Conservation (phyloP, 1,284 basidiomycete genomes). For the Trichosporon sp. region DNA sequence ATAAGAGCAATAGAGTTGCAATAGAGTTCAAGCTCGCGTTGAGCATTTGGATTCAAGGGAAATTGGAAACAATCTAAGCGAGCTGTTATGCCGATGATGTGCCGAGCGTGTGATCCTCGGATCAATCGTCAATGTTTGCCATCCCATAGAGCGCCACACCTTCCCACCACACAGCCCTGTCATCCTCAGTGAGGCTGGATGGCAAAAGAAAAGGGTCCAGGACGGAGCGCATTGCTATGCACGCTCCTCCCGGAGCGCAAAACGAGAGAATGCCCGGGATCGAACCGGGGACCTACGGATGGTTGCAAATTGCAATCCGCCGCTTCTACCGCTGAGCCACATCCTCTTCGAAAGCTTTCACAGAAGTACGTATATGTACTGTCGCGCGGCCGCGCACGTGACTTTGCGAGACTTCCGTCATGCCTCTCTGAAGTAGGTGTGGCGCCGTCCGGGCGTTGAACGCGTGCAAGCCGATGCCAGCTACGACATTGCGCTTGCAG, state of each 20-base stretch:
- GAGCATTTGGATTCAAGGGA: background rate
- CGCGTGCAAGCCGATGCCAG: too few relatives aligned
- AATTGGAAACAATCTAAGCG: background rate
- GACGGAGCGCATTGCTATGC: too few relatives aligned
- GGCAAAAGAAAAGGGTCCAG: background rate
- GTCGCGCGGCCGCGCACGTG: too few relatives aligned
- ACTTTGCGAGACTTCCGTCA: too few relatives aligned
- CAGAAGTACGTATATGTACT: too few relatives aligned
- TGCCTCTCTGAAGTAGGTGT: too few relatives aligned
- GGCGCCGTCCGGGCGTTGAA: too few relatives aligned
- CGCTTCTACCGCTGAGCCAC: slow-evolving; percentile 3
- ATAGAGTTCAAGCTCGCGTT: background rate
- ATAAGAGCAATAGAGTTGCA: background rate
- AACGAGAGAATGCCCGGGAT: background rate
- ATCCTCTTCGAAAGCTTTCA: background rate
- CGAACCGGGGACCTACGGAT: slow-evolving; percentile 1
- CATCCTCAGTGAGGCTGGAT: too few relatives aligned
- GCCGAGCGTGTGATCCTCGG: background rate
- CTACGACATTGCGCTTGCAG: too few relatives aligned
- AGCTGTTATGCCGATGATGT: background rate
- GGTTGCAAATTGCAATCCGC: slow-evolving; percentile 1
- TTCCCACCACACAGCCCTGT: too few relatives aligned
- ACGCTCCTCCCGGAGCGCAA: background rate
- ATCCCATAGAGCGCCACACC: too few relatives aligned
- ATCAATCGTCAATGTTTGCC: background rate